Conservation (phyloP, 1,284 basidiomycete species). For the Ustilago curta region DNA sequence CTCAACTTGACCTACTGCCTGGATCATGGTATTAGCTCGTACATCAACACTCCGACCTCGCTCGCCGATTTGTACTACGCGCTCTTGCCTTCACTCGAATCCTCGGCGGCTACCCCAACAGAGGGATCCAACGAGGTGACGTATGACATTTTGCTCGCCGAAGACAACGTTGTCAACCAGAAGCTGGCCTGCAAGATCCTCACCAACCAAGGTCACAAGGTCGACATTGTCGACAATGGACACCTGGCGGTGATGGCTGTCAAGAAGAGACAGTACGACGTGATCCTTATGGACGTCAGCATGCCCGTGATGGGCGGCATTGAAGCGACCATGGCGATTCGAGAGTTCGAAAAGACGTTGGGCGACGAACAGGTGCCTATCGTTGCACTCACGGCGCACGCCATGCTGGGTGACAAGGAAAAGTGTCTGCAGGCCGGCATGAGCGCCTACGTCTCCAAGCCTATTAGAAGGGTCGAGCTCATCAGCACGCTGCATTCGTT, state of each 20-base stretch:
- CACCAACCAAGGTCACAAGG: conserved; percentile 94
- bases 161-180: conserved; percentile 98
- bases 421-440: conserved; percentile 67
- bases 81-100: conserved; percentile 92
- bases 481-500: conserved; percentile 63
- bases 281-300: conserved; percentile 85
- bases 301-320: conserved; percentile 75
- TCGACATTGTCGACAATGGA: conserved; percentile 98
- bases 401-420: conserved; percentile 71
- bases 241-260: conserved; percentile 89
- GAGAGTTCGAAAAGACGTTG: conserved; percentile 80
- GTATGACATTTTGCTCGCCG: conserved; percentile 94
- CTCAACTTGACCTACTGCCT: conserved; percentile 75
- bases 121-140: conserved; percentile 81
- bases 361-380: conserved; percentile 85
- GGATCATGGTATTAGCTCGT: conserved; percentile 88
- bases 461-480: conserved; percentile 64
- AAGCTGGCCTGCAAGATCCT: conserved; percentile 96
- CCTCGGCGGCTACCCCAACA: conserved; percentile 85
- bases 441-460: conserved; percentile 66
- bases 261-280: conserved; percentile 80
- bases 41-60: conserved; percentile 89
- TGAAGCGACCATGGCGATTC: conserved; percentile 77
- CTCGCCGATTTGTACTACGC: conserved; percentile 91
- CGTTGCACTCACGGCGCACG: conserved; percentile 92